These are phyloP conservation scores for Colletotrichum orbiculare DNA, from an alignment of 2,329 filamentous ascomycete genomes.

Conservation along the genomic window DNA sequence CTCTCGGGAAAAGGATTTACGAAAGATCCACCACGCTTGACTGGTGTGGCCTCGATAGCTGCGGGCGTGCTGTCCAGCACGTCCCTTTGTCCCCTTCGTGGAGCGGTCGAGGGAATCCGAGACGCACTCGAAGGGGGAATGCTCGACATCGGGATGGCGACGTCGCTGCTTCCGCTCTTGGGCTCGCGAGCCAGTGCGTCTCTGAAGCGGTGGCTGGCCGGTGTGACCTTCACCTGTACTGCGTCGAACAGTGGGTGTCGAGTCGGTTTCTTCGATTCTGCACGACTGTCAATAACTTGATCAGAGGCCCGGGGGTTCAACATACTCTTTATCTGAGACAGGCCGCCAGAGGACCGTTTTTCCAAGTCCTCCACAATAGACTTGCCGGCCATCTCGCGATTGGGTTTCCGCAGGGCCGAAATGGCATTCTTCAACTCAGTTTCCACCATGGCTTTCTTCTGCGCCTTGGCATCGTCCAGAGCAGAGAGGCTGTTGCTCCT, in stretches of 20 bases:
- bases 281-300: conserved; percentile 10
- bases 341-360: conserved; percentile 61
- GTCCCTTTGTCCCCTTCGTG: conserved; percentile 46
- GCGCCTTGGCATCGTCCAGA: conserved; percentile 66
- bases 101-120: conserved; percentile 55
- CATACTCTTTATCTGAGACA: conserved; percentile 63
- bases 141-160: conserved; percentile 28
- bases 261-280: conserved; percentile 65
- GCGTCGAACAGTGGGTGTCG: conserved; percentile 50
- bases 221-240: conserved; percentile 68
- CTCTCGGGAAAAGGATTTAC: conserved; percentile 35
- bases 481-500: conserved; percentile 60
- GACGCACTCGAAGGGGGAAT: conserved; percentile 52
- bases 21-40: conserved; percentile 12
- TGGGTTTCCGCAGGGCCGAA: conserved; percentile 78
- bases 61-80: conserved; percentile 40
- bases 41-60: conserved; percentile 37
- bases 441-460: conserved; percentile 74
- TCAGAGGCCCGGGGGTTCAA: conserved; percentile 20
- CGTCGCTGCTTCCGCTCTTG: conserved; percentile 33
- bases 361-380: conserved; percentile 75
- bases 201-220: conserved; percentile 64
- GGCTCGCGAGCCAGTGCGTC: conserved; percentile 55
- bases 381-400: conserved; percentile 75
- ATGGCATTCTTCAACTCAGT: conserved; percentile 81